Percentiles rank a stretch among this genome's conserved stretches.
These are phyloP conservation scores for Funneliformis mosseae DNA, from an alignment of 192 early-diverging fungal species.

Conservation along the genomic window DNA sequence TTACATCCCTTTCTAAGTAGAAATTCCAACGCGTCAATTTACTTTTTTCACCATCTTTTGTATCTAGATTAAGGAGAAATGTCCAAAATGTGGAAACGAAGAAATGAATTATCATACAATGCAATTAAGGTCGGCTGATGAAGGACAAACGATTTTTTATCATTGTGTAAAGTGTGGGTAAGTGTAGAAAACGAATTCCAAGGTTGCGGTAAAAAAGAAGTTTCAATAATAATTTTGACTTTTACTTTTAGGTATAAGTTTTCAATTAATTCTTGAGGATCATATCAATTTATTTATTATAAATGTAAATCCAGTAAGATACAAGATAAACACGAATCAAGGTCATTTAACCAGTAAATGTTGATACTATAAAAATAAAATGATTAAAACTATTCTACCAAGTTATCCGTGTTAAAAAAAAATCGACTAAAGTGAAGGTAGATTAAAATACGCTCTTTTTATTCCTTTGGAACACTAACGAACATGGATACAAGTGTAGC, in stretches of 20 bases:
- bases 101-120: slow-evolving; percentile 97
- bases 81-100: slow-evolving; percentile 88
- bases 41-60: not conserved
- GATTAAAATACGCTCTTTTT: not conserved
- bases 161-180: slow-evolving; percentile 95
- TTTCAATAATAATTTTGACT: not conserved
- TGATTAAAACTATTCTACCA: too few species aligned
- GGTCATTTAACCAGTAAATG: too few species aligned
- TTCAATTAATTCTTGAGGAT: not conserved
- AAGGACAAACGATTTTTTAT: slow-evolving; percentile 99
- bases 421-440: not conserved
- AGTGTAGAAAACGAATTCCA: too few species aligned
- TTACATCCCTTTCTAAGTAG: not conserved
- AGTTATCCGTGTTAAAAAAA: not conserved
- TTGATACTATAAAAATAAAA: too few species aligned
- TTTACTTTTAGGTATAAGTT: not conserved
- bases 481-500: not conserved
- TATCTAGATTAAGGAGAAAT: slow-evolving; percentile 95
- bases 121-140: slow-evolving; percentile 97
- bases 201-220: too few species aligned
- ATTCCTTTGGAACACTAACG: not conserved
- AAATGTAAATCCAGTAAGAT: not conserved
- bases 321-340: too few species aligned
- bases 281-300: not conserved
- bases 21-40: not conserved